Percentiles rank a stretch among this genome's conserved stretches.
Evolutionary conservation across 352 stramenopile species (phyloP).

Genomic region (Phytophthora sp.): DNA sequence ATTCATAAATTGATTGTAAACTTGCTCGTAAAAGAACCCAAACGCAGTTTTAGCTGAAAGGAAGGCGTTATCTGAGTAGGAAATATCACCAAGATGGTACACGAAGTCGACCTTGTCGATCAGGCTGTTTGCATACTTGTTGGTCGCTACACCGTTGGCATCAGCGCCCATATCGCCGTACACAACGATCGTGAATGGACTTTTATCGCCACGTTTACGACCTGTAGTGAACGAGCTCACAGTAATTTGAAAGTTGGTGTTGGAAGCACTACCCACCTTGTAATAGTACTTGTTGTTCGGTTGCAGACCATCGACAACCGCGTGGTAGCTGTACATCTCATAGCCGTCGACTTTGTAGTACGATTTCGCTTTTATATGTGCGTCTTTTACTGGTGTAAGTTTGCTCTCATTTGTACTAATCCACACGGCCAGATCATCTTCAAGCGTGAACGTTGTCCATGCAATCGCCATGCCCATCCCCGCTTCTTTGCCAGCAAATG

Average conservation of each 20-base stretch:
- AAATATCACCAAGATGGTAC: slow-evolving; percentile 40
- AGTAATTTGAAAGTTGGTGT: slow-evolving; percentile 33
- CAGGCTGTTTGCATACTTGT: slow-evolving; percentile 44
- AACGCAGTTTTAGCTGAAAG: slow-evolving; percentile 25
- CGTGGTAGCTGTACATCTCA: slow-evolving; percentile 54
- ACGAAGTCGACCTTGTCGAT: slow-evolving; percentile 38
- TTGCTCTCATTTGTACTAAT: slow-evolving; percentile 20
- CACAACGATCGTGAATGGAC: slow-evolving; percentile 34
- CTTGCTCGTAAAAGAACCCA: slow-evolving; percentile 45
- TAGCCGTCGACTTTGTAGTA: slow-evolving; percentile 58
- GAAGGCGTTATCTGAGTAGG: slow-evolving; percentile 40
- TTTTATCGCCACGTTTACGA: slow-evolving; percentile 18
- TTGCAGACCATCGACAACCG: slow-evolving; percentile 40
- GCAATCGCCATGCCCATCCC: slow-evolving; percentile 52
- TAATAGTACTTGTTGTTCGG: slow-evolving; percentile 51
- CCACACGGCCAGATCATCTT: slow-evolving; percentile 46
- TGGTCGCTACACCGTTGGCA: slow-evolving; percentile 32
- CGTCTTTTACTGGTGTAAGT: slow-evolving; percentile 8
- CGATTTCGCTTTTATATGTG: slow-evolving; percentile 23
- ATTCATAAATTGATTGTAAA: slow-evolving; percentile 77
- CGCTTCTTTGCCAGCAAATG: slow-evolving; percentile 45
- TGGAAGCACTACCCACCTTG: slow-evolving; percentile 13
- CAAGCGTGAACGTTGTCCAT: slow-evolving; percentile 41
- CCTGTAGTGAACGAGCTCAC: slow-evolving; percentile 44
- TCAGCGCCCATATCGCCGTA: slow-evolving; percentile 42